Base-by-base conservation (phyloP, 108 stramenopile species). In the Aurantiochytrium sp. region DNA sequence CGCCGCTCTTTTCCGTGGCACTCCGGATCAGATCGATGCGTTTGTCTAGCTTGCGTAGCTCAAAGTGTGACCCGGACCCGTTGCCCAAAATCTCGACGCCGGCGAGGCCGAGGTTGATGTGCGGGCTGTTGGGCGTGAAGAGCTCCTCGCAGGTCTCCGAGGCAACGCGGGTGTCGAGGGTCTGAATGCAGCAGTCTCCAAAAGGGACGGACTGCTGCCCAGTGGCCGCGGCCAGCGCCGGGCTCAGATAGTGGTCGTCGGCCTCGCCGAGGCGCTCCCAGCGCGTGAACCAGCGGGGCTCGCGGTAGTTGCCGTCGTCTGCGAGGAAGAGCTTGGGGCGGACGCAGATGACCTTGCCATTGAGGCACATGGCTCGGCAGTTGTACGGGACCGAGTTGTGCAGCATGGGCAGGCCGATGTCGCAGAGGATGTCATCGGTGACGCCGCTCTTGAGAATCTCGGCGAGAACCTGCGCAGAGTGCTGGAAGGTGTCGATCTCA, bases 101-200 rank as follows among this genome's bases (percentile, higher is more conserved):
- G 8, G 93, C 90, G 22, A 99, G 87, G 19, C 93, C 91, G 86
- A 97, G 85, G 36, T 93, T 91, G 89, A 99, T 97, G 91, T 99
- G 98, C 3, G 97, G 94, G 31, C 95, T 87, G 37, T 90, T 87
- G 0, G 97, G 97, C 4, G 97, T 97, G 96, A 97, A 99, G 4
- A 99, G 92, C 92, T 99, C 99, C 91, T 98, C 98, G 88, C 98
- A 99, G 69, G 95, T 95, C 93, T 99, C 98, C 54, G 95, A 95
- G 65, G 96, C 97, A 69, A 99, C 86, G 0, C 94, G 90, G 27
- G 93, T 94, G 69, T 97, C 97, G 21, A 86, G 86, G 24, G 92
- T 88, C 69, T 93, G 90, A 0, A 99, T 8, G 55, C 88, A 91
- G 6, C 89, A 89, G 42, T 92, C 55, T 17, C 97, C 97, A 87